Base-by-base conservation (phyloP, 441 rosid genomes). In the Erodium trifolium region DNA sequence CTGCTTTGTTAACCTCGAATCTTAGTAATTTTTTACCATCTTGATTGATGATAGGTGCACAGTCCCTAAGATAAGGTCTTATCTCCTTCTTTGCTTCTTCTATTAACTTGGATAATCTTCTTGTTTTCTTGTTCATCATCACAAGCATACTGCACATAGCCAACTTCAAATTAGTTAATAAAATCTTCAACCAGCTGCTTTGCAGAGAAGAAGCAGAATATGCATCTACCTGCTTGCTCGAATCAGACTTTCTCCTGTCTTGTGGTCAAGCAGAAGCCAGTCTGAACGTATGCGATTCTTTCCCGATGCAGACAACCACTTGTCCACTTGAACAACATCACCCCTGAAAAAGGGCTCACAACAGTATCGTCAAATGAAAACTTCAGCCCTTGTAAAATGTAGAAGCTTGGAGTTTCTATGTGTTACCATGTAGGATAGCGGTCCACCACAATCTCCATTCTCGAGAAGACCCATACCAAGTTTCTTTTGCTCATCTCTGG, bases 61-160 rank as follows among this genome's bases (percentile, higher is more conserved):
- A 66, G 16, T 71, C n/a, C 73, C 62, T 14, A 13, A 70, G 6
- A 66, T 47, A 57, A 64, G 82, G 76, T 19, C 51, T 67, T 0
- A 81, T 7, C 27, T 84, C 85, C 10, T 51, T 66, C 65, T 65
- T 70, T 7, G 70, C 66, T 76, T 79, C 81, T 13, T 70, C 69
- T 1, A 71, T 8, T 41, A 76, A 39, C 68, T 75, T 82, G 1
- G 79, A 78, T 1, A 77, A 37, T n/a, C 63, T 83, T 70, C 87
- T 78, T 12, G 85, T 84, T 67, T 71, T 67, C 60, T 66, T 76
- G 59, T 84, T 78, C 79, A 81, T 76, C 80, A 80, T 71, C 67
- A 78, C 74, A 17, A 27, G 29, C 3, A 67, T 8, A 51, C 85
- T 84, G 78, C 79, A 67, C 1, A 53, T 39, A 63, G 9, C 12